phyloP scores from a whole-genome alignment of 805 yeast species.

The Ogataea salicorniae region DNA sequence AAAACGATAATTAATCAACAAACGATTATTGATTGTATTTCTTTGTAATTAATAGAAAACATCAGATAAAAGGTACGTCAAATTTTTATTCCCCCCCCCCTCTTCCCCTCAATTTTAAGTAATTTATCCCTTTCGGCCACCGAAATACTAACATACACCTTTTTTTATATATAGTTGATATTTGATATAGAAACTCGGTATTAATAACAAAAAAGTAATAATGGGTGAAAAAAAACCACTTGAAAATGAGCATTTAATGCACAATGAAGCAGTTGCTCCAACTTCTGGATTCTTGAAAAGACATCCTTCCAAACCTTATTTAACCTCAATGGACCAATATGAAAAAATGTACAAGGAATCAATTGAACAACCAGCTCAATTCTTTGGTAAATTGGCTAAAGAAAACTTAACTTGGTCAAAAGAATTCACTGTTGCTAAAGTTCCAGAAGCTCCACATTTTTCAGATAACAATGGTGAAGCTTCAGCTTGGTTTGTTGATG shows the following conservation, averaged over 20 bases:
- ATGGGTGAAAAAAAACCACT: slow-evolving; percentile 21
- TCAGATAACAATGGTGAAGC: slow-evolving; percentile 46
- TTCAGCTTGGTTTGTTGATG: slow-evolving; percentile 73
- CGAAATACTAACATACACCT: too few relatives aligned
- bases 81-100: too few relatives aligned
- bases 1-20: too few relatives aligned
- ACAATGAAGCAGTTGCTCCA: slow-evolving; percentile 25
- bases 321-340: slow-evolving; percentile 47
- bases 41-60: too few relatives aligned
- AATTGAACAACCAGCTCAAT: slow-evolving; percentile 47
- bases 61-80: too few relatives aligned
- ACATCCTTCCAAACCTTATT: slow-evolving; percentile 43
- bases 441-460: slow-evolving; percentile 36
- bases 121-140: too few relatives aligned
- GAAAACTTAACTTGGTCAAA: slow-evolving; percentile 48
- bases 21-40: too few relatives aligned
- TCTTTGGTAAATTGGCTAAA: slow-evolving; percentile 51
- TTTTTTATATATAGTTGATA: neutral
- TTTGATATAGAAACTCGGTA: neutral
- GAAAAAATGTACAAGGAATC: slow-evolving; percentile 47
- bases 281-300: slow-evolving; percentile 33
- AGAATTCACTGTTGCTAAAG: slow-evolving; percentile 44
- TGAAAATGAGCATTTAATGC: slow-evolving; percentile 32
- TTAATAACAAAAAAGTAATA: neutral
- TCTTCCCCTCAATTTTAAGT: too few relatives aligned